Evolutionary conservation across 2,329 filamentous ascomycete species (phyloP), one percentile per base, ranked within the genome.

Genomic region (Pseudocercospora vitis): DNA sequence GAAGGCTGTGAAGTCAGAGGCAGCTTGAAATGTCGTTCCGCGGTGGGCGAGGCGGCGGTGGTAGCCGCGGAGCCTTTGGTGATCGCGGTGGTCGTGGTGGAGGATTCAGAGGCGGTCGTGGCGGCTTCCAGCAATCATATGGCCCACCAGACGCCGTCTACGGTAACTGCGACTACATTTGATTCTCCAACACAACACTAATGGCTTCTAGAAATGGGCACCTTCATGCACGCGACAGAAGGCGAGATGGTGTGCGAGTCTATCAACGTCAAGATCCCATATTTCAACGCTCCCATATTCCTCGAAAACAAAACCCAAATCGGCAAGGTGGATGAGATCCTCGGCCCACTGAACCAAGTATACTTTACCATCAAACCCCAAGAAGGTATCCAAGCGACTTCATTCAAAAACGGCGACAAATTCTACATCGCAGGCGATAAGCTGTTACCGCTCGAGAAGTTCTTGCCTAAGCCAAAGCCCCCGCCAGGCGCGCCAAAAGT

Each of bases 241-340:
- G 92, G 92, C 73, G 94, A 99, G 76, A 94, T 99, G 82, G 87
- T 99, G 65, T 96, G 92, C 87, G 86, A 91, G 75, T 95, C 89
- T 64, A 87, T 88, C 75, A 97, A 96, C 80, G 79, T 87, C 67
- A 97, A 97, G 78, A 87, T 99, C 61, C 94, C 94, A 58, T 95
- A 95, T 79, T 99, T 99, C 86, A 97, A 96, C 80, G 94, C 94
- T 58, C 91, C 91, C 64, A 95, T 99, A 74, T 99, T 94, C 78
- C 87, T 97, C 68, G 92, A 97, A 82, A 99, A 97, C 81, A 99
- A 97, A 82, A 88, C 87, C 70, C 60, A 58, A 24, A 65, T 99
- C 73, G 94, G 94, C 74, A 97, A 97, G 78, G 88, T 99, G 71
- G 94, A 99, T 77, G 94, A 99, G 78, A 88, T 99, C 64, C 86